Evolutionary conservation across 805 yeast genomes (phyloP).

Genomic region (Candida golubevii): DNA sequence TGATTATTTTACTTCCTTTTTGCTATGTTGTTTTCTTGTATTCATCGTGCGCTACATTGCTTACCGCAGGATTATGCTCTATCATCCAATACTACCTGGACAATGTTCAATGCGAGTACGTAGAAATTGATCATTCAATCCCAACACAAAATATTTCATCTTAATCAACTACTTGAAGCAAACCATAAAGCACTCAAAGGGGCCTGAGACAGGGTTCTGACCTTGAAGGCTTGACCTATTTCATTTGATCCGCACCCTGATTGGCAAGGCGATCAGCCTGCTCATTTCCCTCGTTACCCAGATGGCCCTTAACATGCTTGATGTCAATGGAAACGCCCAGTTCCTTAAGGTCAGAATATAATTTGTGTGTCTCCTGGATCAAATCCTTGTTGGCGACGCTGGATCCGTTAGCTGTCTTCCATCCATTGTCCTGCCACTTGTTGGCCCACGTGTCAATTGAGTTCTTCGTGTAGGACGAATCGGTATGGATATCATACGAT

Average conservation of each 20-base stretch:
- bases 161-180: not conserved
- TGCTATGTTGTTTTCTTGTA: no score
- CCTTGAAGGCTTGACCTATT: not conserved
- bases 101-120: no score
- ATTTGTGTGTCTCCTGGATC: constrained; percentile 30
- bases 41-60: no score
- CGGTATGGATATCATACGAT: constrained; percentile 51
- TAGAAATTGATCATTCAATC: no score
- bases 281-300: constrained; percentile 67
- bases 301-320: constrained; percentile 69
- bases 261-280: constrained; percentile 74
- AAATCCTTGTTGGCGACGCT: constrained; percentile 52
- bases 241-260: constrained; percentile 44
- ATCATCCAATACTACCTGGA: no score
- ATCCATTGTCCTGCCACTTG: constrained; percentile 56
- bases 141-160: no score
- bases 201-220: not conserved
- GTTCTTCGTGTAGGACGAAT: constrained; percentile 64
- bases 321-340: constrained; percentile 42
- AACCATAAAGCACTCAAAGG: not conserved
- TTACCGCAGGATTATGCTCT: no score
- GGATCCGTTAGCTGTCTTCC: constrained; percentile 41
- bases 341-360: constrained; percentile 31
- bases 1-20: no score
- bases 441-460: constrained; percentile 53